Conservation (phyloP, 306 rosid genomes). For the Prunus davidiana region DNA sequence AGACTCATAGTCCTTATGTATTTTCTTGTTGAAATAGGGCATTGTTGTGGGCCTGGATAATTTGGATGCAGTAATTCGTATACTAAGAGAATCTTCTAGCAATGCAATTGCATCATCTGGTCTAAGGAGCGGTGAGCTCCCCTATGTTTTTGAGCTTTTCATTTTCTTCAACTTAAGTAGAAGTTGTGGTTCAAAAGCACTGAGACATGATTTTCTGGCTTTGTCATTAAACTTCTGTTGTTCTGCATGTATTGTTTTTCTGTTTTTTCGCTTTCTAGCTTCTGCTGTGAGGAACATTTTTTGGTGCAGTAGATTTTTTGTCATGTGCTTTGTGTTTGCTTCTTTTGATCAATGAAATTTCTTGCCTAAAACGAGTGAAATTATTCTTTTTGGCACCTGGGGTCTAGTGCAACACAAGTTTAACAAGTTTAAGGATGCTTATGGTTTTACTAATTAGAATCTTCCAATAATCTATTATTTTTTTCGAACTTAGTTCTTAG, state of each 20-base stretch:
- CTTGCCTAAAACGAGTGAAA: not conserved
- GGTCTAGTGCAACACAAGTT: not conserved
- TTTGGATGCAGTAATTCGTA: slow-evolving; percentile 71
- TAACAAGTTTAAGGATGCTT: not conserved
- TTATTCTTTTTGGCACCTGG: not conserved
- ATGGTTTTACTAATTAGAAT: not conserved
- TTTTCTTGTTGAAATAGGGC: slow-evolving; percentile 51
- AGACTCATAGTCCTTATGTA: slow-evolving; percentile 9
- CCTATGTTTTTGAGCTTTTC: slow-evolving; percentile 10
- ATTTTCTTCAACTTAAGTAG: not conserved
- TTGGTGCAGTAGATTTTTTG: not conserved
- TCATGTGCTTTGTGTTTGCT: not conserved
- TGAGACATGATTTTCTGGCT: not conserved
- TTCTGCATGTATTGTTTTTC: not conserved
- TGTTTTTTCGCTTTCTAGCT: not conserved
- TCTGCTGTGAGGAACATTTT: not conserved
- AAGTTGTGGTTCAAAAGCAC: not conserved
- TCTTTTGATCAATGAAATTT: not conserved
- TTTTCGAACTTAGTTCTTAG: not conserved
- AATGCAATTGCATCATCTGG: slow-evolving; percentile 59
- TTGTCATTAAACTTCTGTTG: not conserved
- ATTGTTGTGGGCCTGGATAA: slow-evolving; percentile 83
- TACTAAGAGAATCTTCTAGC: slow-evolving; percentile 72
- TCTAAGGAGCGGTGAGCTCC: slow-evolving; percentile 62
- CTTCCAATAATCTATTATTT: not conserved